Conservation (phyloP, 2,329 filamentous ascomycete genomes). For the Alternaria alternata region DNA sequence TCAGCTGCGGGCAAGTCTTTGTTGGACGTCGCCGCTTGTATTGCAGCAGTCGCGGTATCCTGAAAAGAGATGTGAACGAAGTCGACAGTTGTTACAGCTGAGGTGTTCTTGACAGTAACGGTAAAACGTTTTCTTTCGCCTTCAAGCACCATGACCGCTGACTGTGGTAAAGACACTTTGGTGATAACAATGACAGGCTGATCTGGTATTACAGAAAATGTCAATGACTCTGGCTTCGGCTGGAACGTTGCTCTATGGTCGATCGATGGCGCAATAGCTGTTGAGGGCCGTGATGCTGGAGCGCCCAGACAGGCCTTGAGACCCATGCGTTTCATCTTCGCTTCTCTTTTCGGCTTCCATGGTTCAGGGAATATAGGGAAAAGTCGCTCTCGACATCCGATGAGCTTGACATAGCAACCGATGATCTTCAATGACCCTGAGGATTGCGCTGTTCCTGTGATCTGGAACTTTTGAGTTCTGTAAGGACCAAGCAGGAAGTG, state of each 20-base stretch:
- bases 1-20: conserved; percentile 81
- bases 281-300: conserved; percentile 57
- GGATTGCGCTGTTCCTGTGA: conserved; percentile 72
- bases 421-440: conserved; percentile 76
- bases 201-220: conserved; percentile 77
- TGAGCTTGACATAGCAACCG: conserved; percentile 80
- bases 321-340: conserved; percentile 80
- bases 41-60: conserved; percentile 81
- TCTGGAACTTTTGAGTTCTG: conserved; percentile 77
- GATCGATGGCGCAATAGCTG: conserved; percentile 36
- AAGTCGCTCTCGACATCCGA: conserved; percentile 79
- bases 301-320: conserved; percentile 57
- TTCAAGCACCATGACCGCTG: conserved; percentile 90
- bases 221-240: conserved; percentile 56
- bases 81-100: conserved; percentile 74
- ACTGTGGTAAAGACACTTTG: conserved; percentile 80
- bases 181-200: conserved; percentile 82
- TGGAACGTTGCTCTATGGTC: conserved; percentile 31
- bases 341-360: conserved; percentile 74
- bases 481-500: conserved; percentile 79
- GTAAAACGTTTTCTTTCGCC: conserved; percentile 82
- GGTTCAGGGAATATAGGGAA: conserved; percentile 84
- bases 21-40: conserved; percentile 77
- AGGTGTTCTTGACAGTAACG: conserved; percentile 81
- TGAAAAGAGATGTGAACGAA: conserved; percentile 88